These are phyloP conservation scores for Antitrichia curtipendula DNA, from an alignment of 225 moss, liverwort and hornwort species.

Conservation along the genomic window DNA sequence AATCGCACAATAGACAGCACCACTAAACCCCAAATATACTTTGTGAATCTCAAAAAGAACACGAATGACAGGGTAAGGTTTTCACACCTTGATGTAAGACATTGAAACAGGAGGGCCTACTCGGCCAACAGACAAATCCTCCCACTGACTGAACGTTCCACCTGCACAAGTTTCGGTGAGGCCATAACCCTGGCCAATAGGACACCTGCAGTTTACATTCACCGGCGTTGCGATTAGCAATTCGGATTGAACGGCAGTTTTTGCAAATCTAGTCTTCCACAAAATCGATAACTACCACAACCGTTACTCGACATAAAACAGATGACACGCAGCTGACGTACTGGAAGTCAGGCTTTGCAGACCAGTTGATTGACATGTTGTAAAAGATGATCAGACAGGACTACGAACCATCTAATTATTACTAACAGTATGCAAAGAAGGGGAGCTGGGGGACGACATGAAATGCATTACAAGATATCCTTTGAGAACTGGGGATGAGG, in stretches of 20 bases:
- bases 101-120: constrained; percentile 87
- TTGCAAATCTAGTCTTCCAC: background rate
- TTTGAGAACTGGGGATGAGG: background rate
- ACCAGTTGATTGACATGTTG: background rate
- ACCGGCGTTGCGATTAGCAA: background rate
- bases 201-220: constrained; percentile 47
- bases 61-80: background rate
- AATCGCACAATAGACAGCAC: background rate
- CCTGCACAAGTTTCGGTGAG: constrained; percentile 98
- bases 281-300: background rate
- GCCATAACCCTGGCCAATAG: constrained; percentile 95
- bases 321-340: background rate
- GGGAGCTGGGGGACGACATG: background rate
- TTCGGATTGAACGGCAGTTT: background rate
- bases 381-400: background rate
- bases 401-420: background rate
- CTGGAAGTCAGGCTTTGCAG: background rate
- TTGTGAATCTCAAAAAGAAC: background rate
- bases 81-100: constrained; percentile 61
- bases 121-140: constrained; percentile 73
- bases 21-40: background rate
- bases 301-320: background rate
- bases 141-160: constrained; percentile 80
- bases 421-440: background rate
- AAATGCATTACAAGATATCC: background rate